Evolutionary conservation across 805 yeast genomes (phyloP).

Genomic region (Lipomyces yamanashiensis): DNA sequence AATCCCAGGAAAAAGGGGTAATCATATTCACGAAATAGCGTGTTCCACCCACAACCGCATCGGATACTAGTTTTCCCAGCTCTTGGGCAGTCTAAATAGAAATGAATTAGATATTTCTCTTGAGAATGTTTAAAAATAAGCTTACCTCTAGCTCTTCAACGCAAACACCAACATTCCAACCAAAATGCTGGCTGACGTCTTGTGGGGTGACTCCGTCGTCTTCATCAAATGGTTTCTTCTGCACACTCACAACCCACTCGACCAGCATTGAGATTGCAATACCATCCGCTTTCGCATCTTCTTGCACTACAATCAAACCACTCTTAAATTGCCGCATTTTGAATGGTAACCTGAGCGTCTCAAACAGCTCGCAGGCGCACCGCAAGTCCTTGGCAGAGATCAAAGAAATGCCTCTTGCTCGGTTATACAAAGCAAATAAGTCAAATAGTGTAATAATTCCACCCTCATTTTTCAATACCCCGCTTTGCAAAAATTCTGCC

Average conservation of each 20-base stretch:
- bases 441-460: slow-evolving; percentile 68
- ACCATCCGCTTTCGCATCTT: slow-evolving; percentile 45
- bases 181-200: slow-evolving; percentile 32
- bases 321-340: slow-evolving; percentile 49
- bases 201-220: slow-evolving; percentile 44
- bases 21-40: slow-evolving; percentile 59
- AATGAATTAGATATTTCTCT: slow-evolving; percentile 37
- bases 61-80: slow-evolving; percentile 43
- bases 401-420: slow-evolving; percentile 66
- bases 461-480: slow-evolving; percentile 56
- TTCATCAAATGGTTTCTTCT: slow-evolving; percentile 5
- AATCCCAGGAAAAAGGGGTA: slow-evolving; percentile 6
- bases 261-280: slow-evolving; percentile 41
- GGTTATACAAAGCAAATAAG: slow-evolving; percentile 65
- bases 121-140: slow-evolving; percentile 61
- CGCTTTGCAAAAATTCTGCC: slow-evolving; percentile 64
- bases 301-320: slow-evolving; percentile 52
- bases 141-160: slow-evolving; percentile 62
- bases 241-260: slow-evolving; percentile 15
- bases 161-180: slow-evolving; percentile 69
- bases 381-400: slow-evolving; percentile 71
- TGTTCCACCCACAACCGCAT: slow-evolving; percentile 69
- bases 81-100: slow-evolving; percentile 9
- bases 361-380: slow-evolving; percentile 64
- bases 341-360: slow-evolving; percentile 62